These are phyloP conservation scores for Torrubiellomyces zombiae DNA, from an alignment of 2,329 filamentous ascomycete species.

Conservation along the genomic window DNA sequence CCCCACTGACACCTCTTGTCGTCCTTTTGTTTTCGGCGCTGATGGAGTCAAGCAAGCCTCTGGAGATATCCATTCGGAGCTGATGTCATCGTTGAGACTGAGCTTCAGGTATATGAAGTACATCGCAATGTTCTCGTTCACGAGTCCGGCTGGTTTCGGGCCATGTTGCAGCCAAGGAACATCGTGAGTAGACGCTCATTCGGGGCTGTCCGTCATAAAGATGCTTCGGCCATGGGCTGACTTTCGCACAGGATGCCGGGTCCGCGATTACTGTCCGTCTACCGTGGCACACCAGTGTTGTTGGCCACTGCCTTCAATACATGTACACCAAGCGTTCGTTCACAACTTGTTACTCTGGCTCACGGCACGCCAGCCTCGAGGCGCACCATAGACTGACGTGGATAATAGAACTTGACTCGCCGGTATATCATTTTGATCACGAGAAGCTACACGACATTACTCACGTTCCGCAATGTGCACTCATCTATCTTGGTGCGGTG, in stretches of 20 bases:
- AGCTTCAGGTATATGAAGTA: constrained; percentile 10
- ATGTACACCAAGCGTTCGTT: constrained; percentile 18
- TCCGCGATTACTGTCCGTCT: too few species aligned
- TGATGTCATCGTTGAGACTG: constrained; percentile 14
- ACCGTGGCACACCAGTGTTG: too few species aligned
- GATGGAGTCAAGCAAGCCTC: too few species aligned
- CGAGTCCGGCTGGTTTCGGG: constrained; percentile 17
- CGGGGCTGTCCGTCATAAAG: too few species aligned
- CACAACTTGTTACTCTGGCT: too few species aligned
- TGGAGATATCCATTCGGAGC: constrained; percentile 16
- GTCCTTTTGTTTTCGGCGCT: too few species aligned
- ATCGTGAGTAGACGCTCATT: too few species aligned
- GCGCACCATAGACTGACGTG: too few species aligned
- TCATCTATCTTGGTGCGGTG: constrained; percentile 16
- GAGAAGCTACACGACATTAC: constrained; percentile 10
- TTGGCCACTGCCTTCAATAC: constrained; percentile 16
- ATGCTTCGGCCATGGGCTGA: too few species aligned
- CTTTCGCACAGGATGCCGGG: too few species aligned
- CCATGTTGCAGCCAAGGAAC: constrained; percentile 14
- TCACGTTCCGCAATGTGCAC: constrained; percentile 15
- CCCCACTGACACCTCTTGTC: too few species aligned
- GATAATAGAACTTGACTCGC: constrained; percentile 12
- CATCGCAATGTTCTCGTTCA: constrained; percentile 18
- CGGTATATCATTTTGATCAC: constrained; percentile 10
- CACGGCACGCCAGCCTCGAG: too few species aligned